Percentiles rank a stretch among this genome's conserved stretches.
Evolutionary conservation across 371 early-diverging fungal species (phyloP).

Genomic region (Mucor circinelloides): DNA sequence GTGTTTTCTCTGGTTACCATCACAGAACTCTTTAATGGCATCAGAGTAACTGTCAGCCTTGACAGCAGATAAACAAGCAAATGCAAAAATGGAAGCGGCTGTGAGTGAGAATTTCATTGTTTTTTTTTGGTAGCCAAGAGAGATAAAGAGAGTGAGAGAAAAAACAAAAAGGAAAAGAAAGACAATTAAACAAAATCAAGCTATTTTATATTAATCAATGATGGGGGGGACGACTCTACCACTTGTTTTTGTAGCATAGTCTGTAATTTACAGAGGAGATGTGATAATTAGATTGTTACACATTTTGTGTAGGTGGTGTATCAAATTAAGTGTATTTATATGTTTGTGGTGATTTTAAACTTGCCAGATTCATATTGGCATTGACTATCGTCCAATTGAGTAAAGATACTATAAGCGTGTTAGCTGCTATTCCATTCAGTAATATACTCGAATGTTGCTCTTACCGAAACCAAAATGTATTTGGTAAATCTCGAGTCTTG

Average conservation of each 20-base stretch:
- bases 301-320: background rate
- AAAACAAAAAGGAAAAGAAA: slow-evolving; percentile 2
- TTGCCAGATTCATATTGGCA: slow-evolving; percentile 21
- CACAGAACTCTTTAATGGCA: slow-evolving; percentile 42
- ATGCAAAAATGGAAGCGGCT: slow-evolving; percentile 33
- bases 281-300: slow-evolving; percentile 18
- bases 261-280: slow-evolving; percentile 4
- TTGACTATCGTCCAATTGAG: slow-evolving; percentile 11
- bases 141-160: slow-evolving; percentile 6
- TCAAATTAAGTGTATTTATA: background rate
- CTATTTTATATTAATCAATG: slow-evolving; percentile 10
- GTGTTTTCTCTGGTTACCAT: slow-evolving; percentile 25
- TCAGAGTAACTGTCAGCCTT: slow-evolving; percentile 44
- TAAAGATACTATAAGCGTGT: slow-evolving; percentile 4
- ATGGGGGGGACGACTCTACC: background rate
- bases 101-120: slow-evolving; percentile 51
- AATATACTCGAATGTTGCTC: background rate
- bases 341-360: slow-evolving; percentile 6
- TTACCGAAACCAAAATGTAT: slow-evolving; percentile 16
- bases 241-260: background rate
- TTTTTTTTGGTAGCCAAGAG: background rate
- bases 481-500: background rate
- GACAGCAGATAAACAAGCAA: slow-evolving; percentile 27
- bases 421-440: background rate
- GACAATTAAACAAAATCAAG: background rate